Evolutionary conservation across 768 basidiomycete species (phyloP).

Genomic region (Myochromella boudieri): DNA sequence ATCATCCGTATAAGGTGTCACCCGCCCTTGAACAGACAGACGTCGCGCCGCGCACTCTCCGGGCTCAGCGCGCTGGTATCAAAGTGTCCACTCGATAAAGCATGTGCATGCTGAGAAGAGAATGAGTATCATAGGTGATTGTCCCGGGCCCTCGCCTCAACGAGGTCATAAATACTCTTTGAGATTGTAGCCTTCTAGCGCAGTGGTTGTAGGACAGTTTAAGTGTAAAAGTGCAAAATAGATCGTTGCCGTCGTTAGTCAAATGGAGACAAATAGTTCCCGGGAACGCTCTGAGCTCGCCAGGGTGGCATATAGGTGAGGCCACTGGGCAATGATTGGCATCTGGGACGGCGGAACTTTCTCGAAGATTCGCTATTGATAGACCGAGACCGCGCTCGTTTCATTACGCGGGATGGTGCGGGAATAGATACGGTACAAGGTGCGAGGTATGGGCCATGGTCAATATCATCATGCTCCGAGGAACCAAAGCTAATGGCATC

Average conservation of each 20-base stretch:
- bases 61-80: slow-evolving; percentile 13
- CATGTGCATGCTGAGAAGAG: slow-evolving; percentile 11
- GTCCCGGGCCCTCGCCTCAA: slow-evolving; percentile 12
- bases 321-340: slow-evolving; percentile 10
- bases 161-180: slow-evolving; percentile 20
- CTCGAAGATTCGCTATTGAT: slow-evolving; percentile 10
- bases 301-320: slow-evolving; percentile 8
- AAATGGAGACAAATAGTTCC: slow-evolving; percentile 1
- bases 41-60: slow-evolving; percentile 1
- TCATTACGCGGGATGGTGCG: slow-evolving; percentile 15
- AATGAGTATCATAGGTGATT: slow-evolving; percentile 11
- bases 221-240: neutral
- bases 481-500: slow-evolving; percentile 7
- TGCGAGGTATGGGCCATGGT: slow-evolving; percentile 10
- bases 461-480: slow-evolving; percentile 7
- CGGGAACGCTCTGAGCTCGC: slow-evolving; percentile 4
- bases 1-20: slow-evolving; percentile 15
- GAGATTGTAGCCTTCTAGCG: slow-evolving; percentile 1
- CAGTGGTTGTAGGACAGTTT: neutral
- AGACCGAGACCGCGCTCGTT: slow-evolving; percentile 21
- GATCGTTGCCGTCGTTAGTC: slow-evolving; percentile 1
- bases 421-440: slow-evolving; percentile 12
- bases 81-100: slow-evolving; percentile 1
- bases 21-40: slow-evolving; percentile 1
- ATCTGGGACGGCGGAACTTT: slow-evolving; percentile 10